These are phyloP conservation scores for Xylariaceae sp. DNA, from an alignment of 2,329 filamentous ascomycete species.

Conservation along the genomic window DNA sequence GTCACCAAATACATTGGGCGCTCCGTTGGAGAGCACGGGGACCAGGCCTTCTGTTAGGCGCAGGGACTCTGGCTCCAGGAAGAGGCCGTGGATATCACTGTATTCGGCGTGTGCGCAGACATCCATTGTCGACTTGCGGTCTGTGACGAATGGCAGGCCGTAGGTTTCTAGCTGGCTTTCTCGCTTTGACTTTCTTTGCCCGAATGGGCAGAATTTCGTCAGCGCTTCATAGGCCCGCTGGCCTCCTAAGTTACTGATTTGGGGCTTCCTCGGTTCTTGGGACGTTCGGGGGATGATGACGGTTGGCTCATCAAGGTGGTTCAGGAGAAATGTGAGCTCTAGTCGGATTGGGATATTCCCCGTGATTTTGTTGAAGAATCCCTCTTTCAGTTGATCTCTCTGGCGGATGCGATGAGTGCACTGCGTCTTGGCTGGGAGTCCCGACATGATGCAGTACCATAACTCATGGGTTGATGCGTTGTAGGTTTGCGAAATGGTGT, in stretches of 20 bases:
- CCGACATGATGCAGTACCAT: constrained; percentile 37
- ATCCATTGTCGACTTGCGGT: constrained; percentile 31
- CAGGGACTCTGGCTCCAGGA: constrained; percentile 43
- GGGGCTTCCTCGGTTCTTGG: constrained; percentile 11
- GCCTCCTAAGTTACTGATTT: constrained; percentile 29
- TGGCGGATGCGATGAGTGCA: constrained; percentile 35
- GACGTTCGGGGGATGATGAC: constrained; percentile 33
- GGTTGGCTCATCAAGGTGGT: constrained; percentile 46
- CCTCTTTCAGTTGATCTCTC: constrained; percentile 35
- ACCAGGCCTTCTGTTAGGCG: constrained; percentile 38
- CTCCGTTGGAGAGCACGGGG: constrained; percentile 45
- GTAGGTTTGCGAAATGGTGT: constrained; percentile 30
- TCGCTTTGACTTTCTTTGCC: neutral
- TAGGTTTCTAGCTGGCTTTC: constrained; percentile 14
- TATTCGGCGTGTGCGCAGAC: constrained; percentile 46
- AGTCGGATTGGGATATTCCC: constrained; percentile 32
- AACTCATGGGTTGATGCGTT: constrained; percentile 32
- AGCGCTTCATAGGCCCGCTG: constrained; percentile 33
- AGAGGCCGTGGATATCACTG: constrained; percentile 41
- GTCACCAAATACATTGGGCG: constrained; percentile 46
- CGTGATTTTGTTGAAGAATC: constrained; percentile 34
- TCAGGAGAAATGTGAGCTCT: constrained; percentile 42
- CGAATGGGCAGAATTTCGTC: constrained; percentile 30
- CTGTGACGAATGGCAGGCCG: constrained; percentile 37
- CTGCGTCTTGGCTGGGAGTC: constrained; percentile 24